Percentiles rank a stretch among this genome's conserved stretches.
phyloP scores from a whole-genome alignment of 805 yeast species.

The Ogataea allantospora region DNA sequence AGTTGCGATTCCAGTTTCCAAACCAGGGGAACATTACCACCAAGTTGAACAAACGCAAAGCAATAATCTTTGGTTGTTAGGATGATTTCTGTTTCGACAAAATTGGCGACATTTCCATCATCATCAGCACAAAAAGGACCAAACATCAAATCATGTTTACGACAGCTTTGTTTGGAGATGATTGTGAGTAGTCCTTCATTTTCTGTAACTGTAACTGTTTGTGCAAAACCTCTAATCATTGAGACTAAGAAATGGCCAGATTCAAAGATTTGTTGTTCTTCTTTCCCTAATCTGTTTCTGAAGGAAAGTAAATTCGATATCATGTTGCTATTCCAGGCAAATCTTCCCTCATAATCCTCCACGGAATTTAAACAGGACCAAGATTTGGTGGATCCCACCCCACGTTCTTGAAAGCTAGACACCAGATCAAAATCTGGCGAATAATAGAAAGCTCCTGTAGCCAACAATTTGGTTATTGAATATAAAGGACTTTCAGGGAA shows the following conservation, averaged over 20 bases:
- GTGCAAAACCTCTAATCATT: constrained; percentile 52
- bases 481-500: constrained; percentile 38
- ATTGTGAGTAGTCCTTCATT: constrained; percentile 44
- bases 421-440: constrained; percentile 47
- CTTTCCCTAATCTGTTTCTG: constrained; percentile 40
- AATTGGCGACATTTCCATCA: constrained; percentile 51
- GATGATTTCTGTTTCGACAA: constrained; percentile 51
- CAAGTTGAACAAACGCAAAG: constrained; percentile 43
- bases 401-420: constrained; percentile 44
- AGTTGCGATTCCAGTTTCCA: constrained; percentile 52
- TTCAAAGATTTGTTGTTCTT: constrained; percentile 44
- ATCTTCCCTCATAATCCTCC: constrained; percentile 44
- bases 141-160: constrained; percentile 46
- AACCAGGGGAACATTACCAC: constrained; percentile 56
- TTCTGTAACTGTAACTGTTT: constrained; percentile 32
- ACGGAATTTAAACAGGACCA: constrained; percentile 28
- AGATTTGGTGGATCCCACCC: constrained; percentile 26
- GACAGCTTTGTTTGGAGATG: constrained; percentile 51
- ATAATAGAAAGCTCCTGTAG: constrained; percentile 49
- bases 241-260: constrained; percentile 45
- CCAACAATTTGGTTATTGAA: constrained; percentile 43
- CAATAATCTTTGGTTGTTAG: constrained; percentile 41
- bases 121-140: constrained; percentile 62
- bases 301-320: constrained; percentile 45
- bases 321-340: constrained; percentile 53